Evolutionary conservation across 208 protist species (phyloP).

Genomic region (Leishmania martiniquensis): DNA sequence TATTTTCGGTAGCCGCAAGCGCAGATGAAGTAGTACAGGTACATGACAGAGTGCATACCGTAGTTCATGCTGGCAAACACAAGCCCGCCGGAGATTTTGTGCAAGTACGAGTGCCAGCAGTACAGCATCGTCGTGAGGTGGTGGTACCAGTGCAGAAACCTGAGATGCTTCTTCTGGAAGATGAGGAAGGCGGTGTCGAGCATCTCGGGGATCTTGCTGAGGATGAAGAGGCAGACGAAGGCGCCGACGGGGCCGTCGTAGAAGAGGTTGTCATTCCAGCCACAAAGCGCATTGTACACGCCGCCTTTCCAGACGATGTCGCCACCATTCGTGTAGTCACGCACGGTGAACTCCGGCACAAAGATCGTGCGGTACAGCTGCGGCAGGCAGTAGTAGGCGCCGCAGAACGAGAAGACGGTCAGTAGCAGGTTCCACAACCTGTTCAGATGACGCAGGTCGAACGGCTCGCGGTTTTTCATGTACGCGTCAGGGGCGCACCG

Average conservation of each 20-base stretch:
- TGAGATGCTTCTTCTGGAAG: conserved; percentile 79
- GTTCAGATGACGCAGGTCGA: conserved; percentile 54
- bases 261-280: conserved; percentile 49
- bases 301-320: conserved; percentile 35
- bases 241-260: conserved; percentile 68
- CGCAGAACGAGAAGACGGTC: conserved; percentile 72
- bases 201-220: conserved; percentile 89
- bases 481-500: conserved; percentile 54
- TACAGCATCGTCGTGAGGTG: conserved; percentile 93
- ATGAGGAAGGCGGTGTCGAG: conserved; percentile 89
- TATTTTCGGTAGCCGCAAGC: conserved; percentile 56
- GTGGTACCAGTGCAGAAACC: conserved; percentile 93
- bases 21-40: conserved; percentile 93
- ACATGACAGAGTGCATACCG: conserved; percentile 94
- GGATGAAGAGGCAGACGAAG: conserved; percentile 71
- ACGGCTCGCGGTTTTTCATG: conserved; percentile 72
- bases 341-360: conserved; percentile 27
- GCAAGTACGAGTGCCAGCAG: conserved; percentile 87
- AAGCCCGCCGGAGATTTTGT: conserved; percentile 57
- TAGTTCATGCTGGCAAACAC: conserved; percentile 94
- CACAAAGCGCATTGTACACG: conserved; percentile 61
- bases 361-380: conserved; percentile 44
- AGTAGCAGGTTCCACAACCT: conserved; percentile 86
- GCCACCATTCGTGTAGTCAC: conserved; percentile 27
- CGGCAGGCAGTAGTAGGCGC: conserved; percentile 65